Percentiles rank a stretch among this genome's conserved stretches.
Conservation (phyloP, 2,329 filamentous ascomycete species). For the Escovopsis weberi region DNA sequence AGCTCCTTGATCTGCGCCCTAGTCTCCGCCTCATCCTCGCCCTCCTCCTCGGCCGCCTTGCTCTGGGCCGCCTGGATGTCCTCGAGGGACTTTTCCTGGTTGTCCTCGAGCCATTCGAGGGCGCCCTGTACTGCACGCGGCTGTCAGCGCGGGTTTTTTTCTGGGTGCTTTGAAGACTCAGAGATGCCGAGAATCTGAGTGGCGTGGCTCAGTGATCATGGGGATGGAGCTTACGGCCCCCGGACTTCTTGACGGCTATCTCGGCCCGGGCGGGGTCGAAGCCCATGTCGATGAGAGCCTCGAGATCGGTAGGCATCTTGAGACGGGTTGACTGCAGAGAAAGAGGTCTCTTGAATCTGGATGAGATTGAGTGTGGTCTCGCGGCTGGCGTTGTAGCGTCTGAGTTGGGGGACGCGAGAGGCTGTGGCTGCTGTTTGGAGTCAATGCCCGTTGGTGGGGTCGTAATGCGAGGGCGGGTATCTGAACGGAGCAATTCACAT, state of each 20-base stretch:
- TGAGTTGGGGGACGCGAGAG: too few relatives aligned
- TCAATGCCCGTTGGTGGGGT: too few relatives aligned
- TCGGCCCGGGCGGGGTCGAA: constrained; percentile 75
- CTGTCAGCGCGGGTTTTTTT: neutral
- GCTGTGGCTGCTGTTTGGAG: too few relatives aligned
- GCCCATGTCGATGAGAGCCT: constrained; percentile 53
- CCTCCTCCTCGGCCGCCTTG: constrained; percentile 32
- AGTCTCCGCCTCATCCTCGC: constrained; percentile 20
- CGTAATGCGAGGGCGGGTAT: too few relatives aligned
- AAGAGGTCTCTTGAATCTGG: too few relatives aligned
- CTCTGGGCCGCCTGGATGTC: constrained; percentile 47
- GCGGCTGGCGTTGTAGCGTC: too few relatives aligned
- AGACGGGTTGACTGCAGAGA: constrained; percentile 5
- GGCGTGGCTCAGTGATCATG: neutral
- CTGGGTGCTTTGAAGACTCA: too few relatives aligned
- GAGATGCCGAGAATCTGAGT: neutral
- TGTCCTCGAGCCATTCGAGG: constrained; percentile 87
- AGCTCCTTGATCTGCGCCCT: constrained; percentile 48
- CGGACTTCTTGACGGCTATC: constrained; percentile 70
- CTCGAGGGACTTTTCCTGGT: constrained; percentile 75
- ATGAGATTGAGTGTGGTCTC: too few relatives aligned
- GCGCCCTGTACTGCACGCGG: constrained; percentile 58
- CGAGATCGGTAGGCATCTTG: constrained; percentile 45
- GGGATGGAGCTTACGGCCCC: constrained; percentile 47
- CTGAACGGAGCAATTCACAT: too few relatives aligned